These are phyloP conservation scores for Citrullus mucosospermus DNA, from an alignment of 306 rosid species.

Conservation along the genomic window DNA sequence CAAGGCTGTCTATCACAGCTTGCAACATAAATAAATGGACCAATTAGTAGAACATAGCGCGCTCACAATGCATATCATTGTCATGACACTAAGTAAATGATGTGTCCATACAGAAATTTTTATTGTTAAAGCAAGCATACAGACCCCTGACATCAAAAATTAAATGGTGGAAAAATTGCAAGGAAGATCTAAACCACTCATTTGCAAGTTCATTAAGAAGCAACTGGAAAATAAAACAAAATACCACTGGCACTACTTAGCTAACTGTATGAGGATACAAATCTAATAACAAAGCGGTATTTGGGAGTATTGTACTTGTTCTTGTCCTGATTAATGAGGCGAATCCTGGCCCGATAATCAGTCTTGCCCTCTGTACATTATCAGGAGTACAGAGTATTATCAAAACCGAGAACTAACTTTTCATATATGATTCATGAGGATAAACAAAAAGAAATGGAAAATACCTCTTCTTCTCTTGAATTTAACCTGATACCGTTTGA, in stretches of 20 bases:
- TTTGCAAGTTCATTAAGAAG: neutral
- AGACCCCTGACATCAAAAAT: neutral
- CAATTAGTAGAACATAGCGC: neutral
- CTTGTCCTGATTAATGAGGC: constrained; percentile 81
- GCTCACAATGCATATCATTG: neutral
- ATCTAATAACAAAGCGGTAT: constrained; percentile 64
- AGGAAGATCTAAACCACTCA: neutral
- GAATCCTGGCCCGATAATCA: constrained; percentile 75
- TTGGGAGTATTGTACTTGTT: constrained; percentile 88
- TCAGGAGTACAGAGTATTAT: neutral
- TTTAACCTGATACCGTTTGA: constrained; percentile 69
- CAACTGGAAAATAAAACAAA: neutral
- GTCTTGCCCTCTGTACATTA: constrained; percentile 68
- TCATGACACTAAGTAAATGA: neutral
- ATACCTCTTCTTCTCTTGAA: constrained; percentile 84
- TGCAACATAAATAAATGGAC: neutral
- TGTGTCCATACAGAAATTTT: neutral
- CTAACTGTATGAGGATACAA: constrained; percentile 42
- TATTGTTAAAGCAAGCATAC: neutral
- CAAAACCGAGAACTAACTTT: neutral
- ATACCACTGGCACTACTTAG: neutral
- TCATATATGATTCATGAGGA: neutral
- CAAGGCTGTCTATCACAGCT: neutral
- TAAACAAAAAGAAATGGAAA: neutral
- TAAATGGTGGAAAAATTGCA: neutral